These are phyloP conservation scores for Pythium insidiosum DNA, from an alignment of 352 stramenopile genomes.

Conservation along the genomic window DNA sequence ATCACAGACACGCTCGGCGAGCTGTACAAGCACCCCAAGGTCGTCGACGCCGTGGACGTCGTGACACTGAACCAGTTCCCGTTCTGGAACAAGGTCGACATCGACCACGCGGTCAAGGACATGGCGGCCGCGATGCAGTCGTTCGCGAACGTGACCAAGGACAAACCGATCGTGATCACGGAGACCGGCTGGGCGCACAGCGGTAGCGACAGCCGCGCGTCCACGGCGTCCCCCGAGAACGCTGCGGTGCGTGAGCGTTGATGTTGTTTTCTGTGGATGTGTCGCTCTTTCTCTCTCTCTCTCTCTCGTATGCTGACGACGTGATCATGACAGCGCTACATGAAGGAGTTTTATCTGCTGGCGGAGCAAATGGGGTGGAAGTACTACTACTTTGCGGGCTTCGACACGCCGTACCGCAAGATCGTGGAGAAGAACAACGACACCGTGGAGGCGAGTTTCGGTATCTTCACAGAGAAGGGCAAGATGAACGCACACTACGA, in stretches of 20 bases:
- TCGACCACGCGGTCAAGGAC: constrained; percentile 41
- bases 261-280: neutral
- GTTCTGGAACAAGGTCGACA: constrained; percentile 70
- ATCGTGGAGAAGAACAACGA: constrained; percentile 25
- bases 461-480: constrained; percentile 58
- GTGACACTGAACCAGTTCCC: constrained; percentile 82
- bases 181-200: constrained; percentile 73
- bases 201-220: constrained; percentile 41
- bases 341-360: constrained; percentile 73
- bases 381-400: constrained; percentile 84
- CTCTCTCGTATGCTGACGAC: neutral
- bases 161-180: constrained; percentile 76
- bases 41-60: constrained; percentile 64
- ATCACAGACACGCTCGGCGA: constrained; percentile 80
- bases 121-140: constrained; percentile 60
- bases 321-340: constrained; percentile 28
- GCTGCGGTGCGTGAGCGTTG: constrained; percentile 33
- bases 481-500: constrained; percentile 54
- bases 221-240: constrained; percentile 44
- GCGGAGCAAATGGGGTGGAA: constrained; percentile 60
- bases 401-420: constrained; percentile 75
- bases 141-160: constrained; percentile 43
- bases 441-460: constrained; percentile 69
- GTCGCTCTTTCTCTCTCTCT: neutral
- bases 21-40: constrained; percentile 63